These are phyloP conservation scores for Polygonum maritimum DNA, from an alignment of 148 eudicot genomes.

Conservation along the genomic window DNA sequence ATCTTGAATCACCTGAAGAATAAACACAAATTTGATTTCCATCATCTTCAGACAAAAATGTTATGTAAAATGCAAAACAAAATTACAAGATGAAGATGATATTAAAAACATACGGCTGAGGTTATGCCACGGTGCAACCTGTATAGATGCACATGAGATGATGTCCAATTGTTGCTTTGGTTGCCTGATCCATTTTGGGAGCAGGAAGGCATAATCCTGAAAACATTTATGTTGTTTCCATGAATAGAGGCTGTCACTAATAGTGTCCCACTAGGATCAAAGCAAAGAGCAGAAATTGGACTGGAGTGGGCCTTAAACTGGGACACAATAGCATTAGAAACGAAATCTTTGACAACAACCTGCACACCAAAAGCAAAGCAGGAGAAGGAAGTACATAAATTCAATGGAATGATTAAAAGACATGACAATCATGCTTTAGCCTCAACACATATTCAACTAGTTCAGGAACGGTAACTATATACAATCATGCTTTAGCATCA, in stretches of 20 bases:
- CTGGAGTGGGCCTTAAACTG: slow-evolving; percentile 40
- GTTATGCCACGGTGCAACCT: slow-evolving; percentile 40
- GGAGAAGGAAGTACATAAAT: neutral
- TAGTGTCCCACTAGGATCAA: slow-evolving; percentile 44
- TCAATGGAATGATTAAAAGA: neutral
- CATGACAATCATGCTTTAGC: neutral
- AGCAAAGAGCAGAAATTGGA: slow-evolving; percentile 38
- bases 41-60: neutral
- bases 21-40: neutral
- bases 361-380: slow-evolving; percentile 14
- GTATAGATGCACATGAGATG: slow-evolving; percentile 39
- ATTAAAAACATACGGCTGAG: slow-evolving; percentile 23
- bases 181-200: slow-evolving; percentile 17
- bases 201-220: slow-evolving; percentile 32
- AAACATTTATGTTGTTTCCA: slow-evolving; percentile 35
- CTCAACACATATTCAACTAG: slow-evolving; percentile 5
- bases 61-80: neutral
- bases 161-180: slow-evolving; percentile 25
- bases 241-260: slow-evolving; percentile 40
- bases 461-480: neutral
- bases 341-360: slow-evolving; percentile 31
- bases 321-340: slow-evolving; percentile 27
- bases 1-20: slow-evolving; percentile 34
- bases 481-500: slow-evolving; percentile 2
- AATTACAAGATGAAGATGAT: neutral